Evolutionary conservation across 345 rosid genomes (phyloP).

Genomic region (Syzygium aqueum): DNA sequence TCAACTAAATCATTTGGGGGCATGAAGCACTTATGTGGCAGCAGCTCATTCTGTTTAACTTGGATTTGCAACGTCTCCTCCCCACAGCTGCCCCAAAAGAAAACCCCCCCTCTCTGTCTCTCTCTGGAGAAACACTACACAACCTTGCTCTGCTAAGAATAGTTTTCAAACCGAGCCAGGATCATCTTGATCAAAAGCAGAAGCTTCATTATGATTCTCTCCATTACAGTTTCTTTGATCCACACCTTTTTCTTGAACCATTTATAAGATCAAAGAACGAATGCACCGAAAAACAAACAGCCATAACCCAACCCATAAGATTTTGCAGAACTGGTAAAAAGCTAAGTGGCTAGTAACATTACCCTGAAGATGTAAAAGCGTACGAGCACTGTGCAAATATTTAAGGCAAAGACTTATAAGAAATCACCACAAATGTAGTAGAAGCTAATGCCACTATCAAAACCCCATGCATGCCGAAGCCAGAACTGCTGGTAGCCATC

Average conservation of each 20-base stretch:
- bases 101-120: neutral
- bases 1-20: neutral
- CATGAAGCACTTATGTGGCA: neutral
- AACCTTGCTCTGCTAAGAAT: neutral
- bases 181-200: neutral
- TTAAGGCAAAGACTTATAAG: neutral
- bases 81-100: neutral
- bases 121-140: neutral
- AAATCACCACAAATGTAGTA: constrained; percentile 93
- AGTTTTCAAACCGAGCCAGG: neutral
- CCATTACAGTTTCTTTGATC: neutral
- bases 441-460: constrained; percentile 79
- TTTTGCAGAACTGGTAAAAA: neutral
- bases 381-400: neutral
- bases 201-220: neutral
- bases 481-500: constrained; percentile 73
- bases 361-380: neutral
- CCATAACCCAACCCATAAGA: neutral
- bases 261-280: neutral
- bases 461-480: constrained; percentile 90
- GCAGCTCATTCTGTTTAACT: neutral
- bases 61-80: neutral
- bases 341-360: neutral
- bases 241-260: neutral
- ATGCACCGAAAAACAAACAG: neutral